A percentile compares a stretch with the other conserved stretches of the same genome.
phyloP scores from a whole-genome alignment of 169 alveolate genomes.

The Cryptosporidium bovis region DNA sequence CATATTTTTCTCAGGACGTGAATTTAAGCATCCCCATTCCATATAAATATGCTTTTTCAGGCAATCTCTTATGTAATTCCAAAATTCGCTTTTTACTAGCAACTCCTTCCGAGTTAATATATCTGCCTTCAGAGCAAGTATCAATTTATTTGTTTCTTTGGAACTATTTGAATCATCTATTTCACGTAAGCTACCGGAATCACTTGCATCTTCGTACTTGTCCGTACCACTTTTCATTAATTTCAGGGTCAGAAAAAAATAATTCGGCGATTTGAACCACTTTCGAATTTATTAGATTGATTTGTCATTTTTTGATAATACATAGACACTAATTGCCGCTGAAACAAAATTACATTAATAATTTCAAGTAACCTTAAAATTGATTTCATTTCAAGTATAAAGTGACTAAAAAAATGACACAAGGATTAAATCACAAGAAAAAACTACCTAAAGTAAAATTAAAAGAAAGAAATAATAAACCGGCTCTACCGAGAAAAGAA shows the following conservation, averaged over 20 bases:
- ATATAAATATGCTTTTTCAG: conserved; percentile 5
- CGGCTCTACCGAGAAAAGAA: conserved; percentile 34
- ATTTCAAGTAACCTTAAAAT: too few species aligned
- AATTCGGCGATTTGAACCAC: too few species aligned
- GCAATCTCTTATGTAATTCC: conserved; percentile 2
- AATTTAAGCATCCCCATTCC: conserved; percentile 3
- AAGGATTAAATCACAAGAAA: conserved; percentile 33
- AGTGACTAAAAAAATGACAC: conserved; percentile 34
- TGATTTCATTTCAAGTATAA: neutral
- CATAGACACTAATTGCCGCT: too few species aligned
- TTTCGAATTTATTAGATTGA: too few species aligned
- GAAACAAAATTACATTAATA: too few species aligned
- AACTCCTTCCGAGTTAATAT: conserved; percentile 19
- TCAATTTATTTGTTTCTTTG: neutral
- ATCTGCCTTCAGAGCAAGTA: neutral
- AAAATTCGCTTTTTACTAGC: conserved; percentile 33
- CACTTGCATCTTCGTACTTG: too few species aligned
- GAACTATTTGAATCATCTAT: neutral
- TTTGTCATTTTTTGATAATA: too few species aligned
- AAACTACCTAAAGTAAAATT: neutral
- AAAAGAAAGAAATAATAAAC: conserved; percentile 58
- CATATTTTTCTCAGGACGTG: neutral
- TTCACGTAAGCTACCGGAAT: too few species aligned
- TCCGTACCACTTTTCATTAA: too few species aligned
- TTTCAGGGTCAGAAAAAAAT: too few species aligned